A percentile compares a stretch with the other conserved stretches of the same genome.
phyloP scores from a whole-genome alignment of 768 basidiomycete genomes.

The Boletales sp. region DNA sequence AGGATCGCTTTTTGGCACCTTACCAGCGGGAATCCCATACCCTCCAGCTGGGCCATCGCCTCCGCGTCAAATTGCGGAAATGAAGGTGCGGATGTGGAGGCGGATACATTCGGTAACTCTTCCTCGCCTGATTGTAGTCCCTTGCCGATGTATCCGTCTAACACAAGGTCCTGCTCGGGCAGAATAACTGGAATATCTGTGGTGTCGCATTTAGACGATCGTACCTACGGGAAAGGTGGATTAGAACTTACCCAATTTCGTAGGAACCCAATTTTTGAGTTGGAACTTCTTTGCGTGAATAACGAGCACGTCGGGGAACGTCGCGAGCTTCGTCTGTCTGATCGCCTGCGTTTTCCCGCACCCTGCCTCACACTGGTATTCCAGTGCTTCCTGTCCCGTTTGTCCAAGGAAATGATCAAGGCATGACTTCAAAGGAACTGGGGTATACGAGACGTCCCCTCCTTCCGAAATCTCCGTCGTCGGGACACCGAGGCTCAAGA shows the following conservation, averaged over 20 bases:
- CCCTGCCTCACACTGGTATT: slow-evolving; percentile 81
- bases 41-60: slow-evolving; percentile 73
- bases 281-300: slow-evolving; percentile 94
- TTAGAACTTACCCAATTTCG: slow-evolving; percentile 71
- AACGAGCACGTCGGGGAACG: slow-evolving; percentile 85
- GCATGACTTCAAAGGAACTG: slow-evolving; percentile 59
- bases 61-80: slow-evolving; percentile 69
- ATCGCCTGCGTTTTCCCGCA: slow-evolving; percentile 58
- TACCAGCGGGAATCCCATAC: slow-evolving; percentile 86
- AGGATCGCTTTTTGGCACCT: slow-evolving; percentile 89
- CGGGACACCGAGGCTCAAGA: slow-evolving; percentile 78
- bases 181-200: slow-evolving; percentile 84
- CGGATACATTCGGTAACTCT: slow-evolving; percentile 57
- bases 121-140: slow-evolving; percentile 71
- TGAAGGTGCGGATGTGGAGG: slow-evolving; percentile 33
- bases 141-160: slow-evolving; percentile 62
- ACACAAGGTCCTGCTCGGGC: slow-evolving; percentile 55
- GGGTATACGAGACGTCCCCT: slow-evolving; percentile 40
- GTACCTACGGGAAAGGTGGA: not conserved
- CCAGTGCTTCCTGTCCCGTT: slow-evolving; percentile 60
- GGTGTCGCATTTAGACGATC: not conserved
- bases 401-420: slow-evolving; percentile 45
- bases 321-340: slow-evolving; percentile 74
- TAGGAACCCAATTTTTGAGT: slow-evolving; percentile 93
- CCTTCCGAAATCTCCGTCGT: slow-evolving; percentile 39